Base-by-base conservation (phyloP, 108 stramenopile species). In the Stephanodiscus minutulus region DNA sequence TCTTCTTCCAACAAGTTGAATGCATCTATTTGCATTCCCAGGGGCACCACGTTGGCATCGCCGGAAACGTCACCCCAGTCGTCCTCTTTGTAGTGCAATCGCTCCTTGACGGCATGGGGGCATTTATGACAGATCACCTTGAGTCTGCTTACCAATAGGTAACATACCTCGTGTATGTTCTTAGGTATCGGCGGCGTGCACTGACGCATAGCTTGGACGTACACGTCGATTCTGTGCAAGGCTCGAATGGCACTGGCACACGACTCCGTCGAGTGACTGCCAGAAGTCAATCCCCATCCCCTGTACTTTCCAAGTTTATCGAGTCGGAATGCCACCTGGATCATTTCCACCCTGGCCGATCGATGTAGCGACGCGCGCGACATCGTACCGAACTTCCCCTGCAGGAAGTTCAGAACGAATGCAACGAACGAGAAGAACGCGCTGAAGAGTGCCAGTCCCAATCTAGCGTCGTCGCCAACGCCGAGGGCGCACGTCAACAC, bases 1-100 rank as follows among this genome's bases (percentile, higher is more conserved):
- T 71, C 68, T 15, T 31, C 20, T 6, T 64, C 48, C 1, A 77
- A 64, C 59, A 77, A 70, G 57, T 70, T 59, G 22, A 77, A 60
- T 60, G 76, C 76, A 61, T 77, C 76, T 7, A 65, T 9, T 5
- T 70, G 69, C 76, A 77, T 66, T 7, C 66, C 70, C 6, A 77
- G 20, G 5, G 76, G 76, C n/a, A 77, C 68, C 6, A 64, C 64
- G 29, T 66, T 57, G 10, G 47, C 5, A 33, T 33, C 31, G 5
- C 31, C 31, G 2, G 31, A 4, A 33, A 2, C 31, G 31, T 4
- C 31, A 33, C 31, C 5, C 9, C 21, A 29, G 44, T 61, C 72
- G 3, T 66, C 64, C n/a, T 53, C 58, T n/a, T n/a, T n/a, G 9
- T 71, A 57, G 22, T 36, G 18, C 47, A 17, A 48, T 50, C 64